Evolutionary conservation across 192 early-diverging fungal species (phyloP), one percentile per base, ranked within the genome.

Genomic region (Coemansia sp.): DNA sequence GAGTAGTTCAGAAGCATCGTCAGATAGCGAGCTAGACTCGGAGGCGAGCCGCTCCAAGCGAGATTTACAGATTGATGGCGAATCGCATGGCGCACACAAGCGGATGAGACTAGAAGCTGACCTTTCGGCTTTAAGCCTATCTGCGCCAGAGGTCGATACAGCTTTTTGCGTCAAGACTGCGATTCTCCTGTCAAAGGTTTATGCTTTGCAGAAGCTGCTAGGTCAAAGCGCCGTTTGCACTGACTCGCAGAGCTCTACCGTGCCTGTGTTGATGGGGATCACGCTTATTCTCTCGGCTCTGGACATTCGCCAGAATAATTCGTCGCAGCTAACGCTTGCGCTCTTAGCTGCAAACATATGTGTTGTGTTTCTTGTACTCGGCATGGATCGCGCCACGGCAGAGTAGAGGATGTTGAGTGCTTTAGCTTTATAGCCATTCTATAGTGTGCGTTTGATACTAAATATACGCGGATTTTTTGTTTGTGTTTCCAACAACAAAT

Each of bases 231-330:
- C 22, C 36, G 25, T 7, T 16, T 5, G 5, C 20, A 20, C 55
- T n/a, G 60, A 59, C 10, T 61, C 61, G 28, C 42, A 49, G 5
- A 12, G 40, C 64, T 68, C 58, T 5, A 52, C 17, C 30, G n/a
- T 63, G 48, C 32, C 52, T 33, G 17, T 42, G 11, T 20, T 75
- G 29, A 66, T 58, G 69, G 62, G 69, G 0, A 7, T 75, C 5
- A 68, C 78, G 18, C 48, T 80, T 28, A 49, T 75, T 7, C 60
- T 80, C 8, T 80, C 78, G 11, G 78, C 78, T 30, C 49, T 73
- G 16, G 77, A 79, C 52, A 70, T 79, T 7, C 71, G 63, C 45
- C 60, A 61, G 34, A 48, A 42, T 10, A 57, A 31, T 36, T 66
- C 77, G 5, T 32, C 74, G 18, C 36, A 61, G 49, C 48, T 79